Conservation (phyloP, 1,284 basidiomycete species). For the Cryptococcus depauperatus region DNA sequence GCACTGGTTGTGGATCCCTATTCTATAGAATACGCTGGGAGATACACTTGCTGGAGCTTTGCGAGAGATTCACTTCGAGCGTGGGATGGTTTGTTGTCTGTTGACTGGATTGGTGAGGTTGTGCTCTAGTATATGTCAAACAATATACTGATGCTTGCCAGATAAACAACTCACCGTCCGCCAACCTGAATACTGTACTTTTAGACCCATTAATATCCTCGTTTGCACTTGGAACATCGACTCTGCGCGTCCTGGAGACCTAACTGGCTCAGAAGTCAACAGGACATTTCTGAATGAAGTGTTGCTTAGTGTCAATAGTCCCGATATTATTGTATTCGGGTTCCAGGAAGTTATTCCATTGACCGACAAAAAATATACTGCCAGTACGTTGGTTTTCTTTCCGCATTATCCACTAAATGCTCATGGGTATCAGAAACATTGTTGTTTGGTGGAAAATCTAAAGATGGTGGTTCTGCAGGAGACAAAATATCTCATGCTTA, state of each 20-base stretch:
- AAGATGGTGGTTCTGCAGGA: conserved; percentile 38
- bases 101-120: conserved; percentile 80
- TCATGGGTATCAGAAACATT: conserved; percentile 54
- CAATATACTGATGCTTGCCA: conserved; percentile 39
- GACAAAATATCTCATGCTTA: conserved; percentile 75
- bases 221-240: conserved; percentile 91
- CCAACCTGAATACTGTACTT: conserved; percentile 69
- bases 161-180: conserved; percentile 66
- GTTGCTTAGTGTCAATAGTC: conserved; percentile 59
- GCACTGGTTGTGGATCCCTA: conserved; percentile 63
- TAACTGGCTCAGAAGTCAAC: conserved; percentile 58
- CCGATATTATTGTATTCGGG: conserved; percentile 87
- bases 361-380: conserved; percentile 80
- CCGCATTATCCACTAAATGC: neutral
- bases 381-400: conserved; percentile 49
- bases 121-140: no score
- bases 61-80: conserved; percentile 71
- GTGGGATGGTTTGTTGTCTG: conserved; percentile 83
- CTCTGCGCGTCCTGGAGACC: conserved; percentile 68
- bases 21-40: conserved; percentile 53
- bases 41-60: conserved; percentile 66
- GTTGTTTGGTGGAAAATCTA: conserved; percentile 64
- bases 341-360: conserved; percentile 95
- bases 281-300: conserved; percentile 63
- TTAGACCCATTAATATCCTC: conserved; percentile 69